Evolutionary conservation across 2,329 filamentous ascomycete genomes (phyloP).

Genomic region (Trichoderma sp.): DNA sequence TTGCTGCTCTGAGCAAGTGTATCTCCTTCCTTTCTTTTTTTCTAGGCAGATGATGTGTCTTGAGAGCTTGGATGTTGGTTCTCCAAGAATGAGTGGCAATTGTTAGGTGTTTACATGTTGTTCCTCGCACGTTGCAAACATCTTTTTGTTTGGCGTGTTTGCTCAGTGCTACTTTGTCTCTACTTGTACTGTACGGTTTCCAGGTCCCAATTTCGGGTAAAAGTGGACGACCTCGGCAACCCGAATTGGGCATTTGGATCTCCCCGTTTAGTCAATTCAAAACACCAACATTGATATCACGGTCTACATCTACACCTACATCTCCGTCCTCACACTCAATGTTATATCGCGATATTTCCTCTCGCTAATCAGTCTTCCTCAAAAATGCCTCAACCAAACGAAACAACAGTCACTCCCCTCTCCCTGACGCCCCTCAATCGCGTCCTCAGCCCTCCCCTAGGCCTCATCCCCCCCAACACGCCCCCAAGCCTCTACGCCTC

Average conservation of each 20-base stretch:
- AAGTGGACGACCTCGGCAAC: constrained; percentile 13
- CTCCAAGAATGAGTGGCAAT: background rate
- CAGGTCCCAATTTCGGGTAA: background rate
- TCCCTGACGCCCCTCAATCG: constrained; percentile 27
- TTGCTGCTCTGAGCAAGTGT: background rate
- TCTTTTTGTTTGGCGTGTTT: background rate
- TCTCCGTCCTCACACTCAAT: background rate
- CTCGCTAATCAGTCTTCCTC: background rate
- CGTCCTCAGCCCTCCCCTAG: constrained; percentile 32
- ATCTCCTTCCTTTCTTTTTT: background rate
- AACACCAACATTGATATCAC: background rate
- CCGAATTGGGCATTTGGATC: background rate
- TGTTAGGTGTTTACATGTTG: background rate
- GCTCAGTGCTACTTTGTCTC: background rate
- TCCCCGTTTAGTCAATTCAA: background rate
- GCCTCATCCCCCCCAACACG: constrained; percentile 29
- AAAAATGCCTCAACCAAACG: background rate
- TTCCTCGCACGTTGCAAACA: background rate
- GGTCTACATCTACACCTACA: background rate
- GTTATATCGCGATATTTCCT: background rate
- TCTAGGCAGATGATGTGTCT: background rate
- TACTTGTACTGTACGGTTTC: background rate
- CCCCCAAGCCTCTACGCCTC: constrained; percentile 28
- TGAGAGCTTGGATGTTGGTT: background rate
- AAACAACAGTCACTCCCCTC: background rate